phyloP scores from a whole-genome alignment of 2,329 filamentous ascomycete species.

The Cladophialophora psammophila region DNA sequence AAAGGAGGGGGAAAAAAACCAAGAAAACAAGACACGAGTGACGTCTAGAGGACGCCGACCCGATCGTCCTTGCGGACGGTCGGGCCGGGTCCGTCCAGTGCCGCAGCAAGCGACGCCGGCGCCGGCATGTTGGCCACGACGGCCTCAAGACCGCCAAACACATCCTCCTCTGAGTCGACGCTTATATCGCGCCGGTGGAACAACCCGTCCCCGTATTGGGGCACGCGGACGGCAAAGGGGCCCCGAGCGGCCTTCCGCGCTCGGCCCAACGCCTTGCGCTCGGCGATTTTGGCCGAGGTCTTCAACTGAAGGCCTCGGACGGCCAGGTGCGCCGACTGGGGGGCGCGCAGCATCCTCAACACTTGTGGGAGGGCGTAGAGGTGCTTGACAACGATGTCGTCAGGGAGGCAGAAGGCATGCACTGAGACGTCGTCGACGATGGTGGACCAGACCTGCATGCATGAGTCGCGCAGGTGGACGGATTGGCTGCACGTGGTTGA shows the following conservation, averaged over 20 bases:
- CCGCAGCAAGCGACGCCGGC: neutral
- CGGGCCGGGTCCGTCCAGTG: neutral
- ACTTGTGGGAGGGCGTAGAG: slow-evolving; percentile 58
- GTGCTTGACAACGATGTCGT: slow-evolving; percentile 58
- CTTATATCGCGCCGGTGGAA: slow-evolving; percentile 7
- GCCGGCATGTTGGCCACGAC: slow-evolving; percentile 11
- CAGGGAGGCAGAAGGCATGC: slow-evolving; percentile 59
- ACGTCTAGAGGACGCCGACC: slow-evolving; percentile 8
- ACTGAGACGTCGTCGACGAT: slow-evolving; percentile 57
- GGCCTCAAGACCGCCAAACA: slow-evolving; percentile 4
- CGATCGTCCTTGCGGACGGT: neutral
- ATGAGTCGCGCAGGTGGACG: slow-evolving; percentile 52
- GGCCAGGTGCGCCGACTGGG: slow-evolving; percentile 47
- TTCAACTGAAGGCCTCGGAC: slow-evolving; percentile 50
- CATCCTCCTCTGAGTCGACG: neutral
- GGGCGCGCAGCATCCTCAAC: slow-evolving; percentile 58
- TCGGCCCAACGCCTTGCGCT: neutral
- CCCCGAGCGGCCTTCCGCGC: neutral
- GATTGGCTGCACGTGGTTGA: slow-evolving; percentile 52
- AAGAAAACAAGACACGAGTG: neutral
- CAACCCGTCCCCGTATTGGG: slow-evolving; percentile 1
- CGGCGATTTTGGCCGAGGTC: slow-evolving; percentile 32
- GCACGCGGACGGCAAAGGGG: slow-evolving; percentile 3
- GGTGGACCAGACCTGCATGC: slow-evolving; percentile 58
- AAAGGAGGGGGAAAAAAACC: neutral